phyloP scores from a whole-genome alignment of 345 rosid species.

The Sapria himalayana region DNA sequence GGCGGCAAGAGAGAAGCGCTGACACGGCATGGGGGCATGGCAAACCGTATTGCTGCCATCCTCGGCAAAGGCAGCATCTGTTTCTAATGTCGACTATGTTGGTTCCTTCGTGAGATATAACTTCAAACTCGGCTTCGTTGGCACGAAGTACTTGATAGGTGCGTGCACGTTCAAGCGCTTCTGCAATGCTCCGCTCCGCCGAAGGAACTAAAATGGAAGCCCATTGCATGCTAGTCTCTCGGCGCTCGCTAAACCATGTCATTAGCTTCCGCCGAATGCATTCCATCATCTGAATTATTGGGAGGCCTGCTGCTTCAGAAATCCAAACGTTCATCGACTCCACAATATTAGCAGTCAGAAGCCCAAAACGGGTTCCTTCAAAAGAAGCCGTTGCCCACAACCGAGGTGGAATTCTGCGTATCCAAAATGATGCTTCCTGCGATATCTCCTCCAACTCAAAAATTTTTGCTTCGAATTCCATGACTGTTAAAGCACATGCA shows the following conservation, averaged over 20 bases:
- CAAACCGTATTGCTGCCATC: conserved; percentile 90
- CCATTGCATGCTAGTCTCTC: conserved; percentile 92
- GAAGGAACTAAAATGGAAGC: conserved; percentile 82
- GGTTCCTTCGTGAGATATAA: conserved; percentile 78
- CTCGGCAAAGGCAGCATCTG: conserved; percentile 83
- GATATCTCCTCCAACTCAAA: conserved; percentile 82
- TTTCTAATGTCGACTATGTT: conserved; percentile 78
- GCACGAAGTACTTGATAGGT: conserved; percentile 86
- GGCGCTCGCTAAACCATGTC: conserved; percentile 95
- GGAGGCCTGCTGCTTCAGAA: conserved; percentile 87
- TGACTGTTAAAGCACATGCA: conserved; percentile 71
- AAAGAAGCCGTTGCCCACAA: conserved; percentile 94
- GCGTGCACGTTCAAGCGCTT: conserved; percentile 72
- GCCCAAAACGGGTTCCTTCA: conserved; percentile 85
- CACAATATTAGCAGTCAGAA: conserved; percentile 64
- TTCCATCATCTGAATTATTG: conserved; percentile 96
- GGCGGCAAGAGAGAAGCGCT: conserved; percentile 91
- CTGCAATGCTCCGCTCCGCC: conserved; percentile 72
- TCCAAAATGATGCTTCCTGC: conserved; percentile 91
- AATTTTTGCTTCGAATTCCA: conserved; percentile 77
- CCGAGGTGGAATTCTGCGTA: conserved; percentile 74
- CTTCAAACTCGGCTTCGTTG: conserved; percentile 88
- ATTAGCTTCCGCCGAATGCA: conserved; percentile 91
- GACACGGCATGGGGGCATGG: conserved; percentile 98
- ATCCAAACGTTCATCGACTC: conserved; percentile 84